Base-by-base conservation (phyloP, 495 filamentous ascomycete genomes). In the Neurospora sp. region DNA sequence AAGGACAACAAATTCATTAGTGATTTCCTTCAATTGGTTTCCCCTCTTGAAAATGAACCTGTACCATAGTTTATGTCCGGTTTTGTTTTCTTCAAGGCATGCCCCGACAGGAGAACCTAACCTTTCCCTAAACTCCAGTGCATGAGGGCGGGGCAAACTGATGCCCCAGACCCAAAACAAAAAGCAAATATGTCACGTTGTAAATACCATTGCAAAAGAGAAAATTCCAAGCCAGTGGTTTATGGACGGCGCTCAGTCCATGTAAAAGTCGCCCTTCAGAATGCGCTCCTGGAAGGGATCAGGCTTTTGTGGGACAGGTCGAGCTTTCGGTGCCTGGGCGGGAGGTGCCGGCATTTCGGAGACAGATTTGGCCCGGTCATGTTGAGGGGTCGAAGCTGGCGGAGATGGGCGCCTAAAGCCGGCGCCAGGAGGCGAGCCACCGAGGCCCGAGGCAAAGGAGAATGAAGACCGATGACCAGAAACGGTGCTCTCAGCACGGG, bases 271-370 rank as follows among this genome's bases (percentile, higher is more conserved):
- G 40, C 96, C 96, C 82, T 96, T 95, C 74, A 99, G 85, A 76
- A 99, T 98, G 75, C 97, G 89, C 87, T 99, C 96, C 83, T 97
- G 93, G 85, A 98, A 94, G 76, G 90, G 90, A 84, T 99, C 96
- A 16, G 94, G 93, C 80, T 93, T 91, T 66, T 85, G 81, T 4
- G 85, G 84, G 4, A 71, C 75, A 66, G 54, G 54, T 60, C 85
- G 83, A 9, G 85, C 76, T 72, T 81, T 79, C 20, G 86, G 82
- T 23, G 84, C 79, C 78, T 85, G 82, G 70, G 80, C 81, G 16
- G 89, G 89, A 60, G 90, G 87, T 37, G 85, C 87, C 31, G 91
- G 90, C 80, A 93, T 90, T 76, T 93, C 90, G 73, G 88, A 89
- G 42, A 89, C 81, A 10, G 92, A 91, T 89, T 90, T 84, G 86